Conservation (phyloP, 768 basidiomycete species). For the Boletus fagicola region DNA sequence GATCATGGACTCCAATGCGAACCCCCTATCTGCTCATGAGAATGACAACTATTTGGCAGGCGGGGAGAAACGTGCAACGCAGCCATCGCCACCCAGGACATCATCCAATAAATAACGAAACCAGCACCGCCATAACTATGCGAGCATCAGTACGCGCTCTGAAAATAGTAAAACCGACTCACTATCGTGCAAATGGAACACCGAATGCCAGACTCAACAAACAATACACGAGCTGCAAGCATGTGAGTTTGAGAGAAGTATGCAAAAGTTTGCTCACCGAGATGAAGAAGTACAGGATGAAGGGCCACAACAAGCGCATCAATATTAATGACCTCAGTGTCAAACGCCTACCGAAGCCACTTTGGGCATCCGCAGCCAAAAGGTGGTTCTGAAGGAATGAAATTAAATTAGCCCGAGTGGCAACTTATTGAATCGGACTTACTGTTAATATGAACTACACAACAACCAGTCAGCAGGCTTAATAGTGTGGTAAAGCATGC, state of each 20-base stretch:
- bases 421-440: not conserved
- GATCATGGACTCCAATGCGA: slow-evolving; percentile 59
- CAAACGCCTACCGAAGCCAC: slow-evolving; percentile 42
- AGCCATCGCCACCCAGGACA: slow-evolving; percentile 57
- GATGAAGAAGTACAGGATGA: slow-evolving; percentile 42
- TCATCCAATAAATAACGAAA: slow-evolving; percentile 67
- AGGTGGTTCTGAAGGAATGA: slow-evolving; percentile 29
- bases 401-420: not conserved
- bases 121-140: slow-evolving; percentile 51
- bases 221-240: slow-evolving; percentile 51
- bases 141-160: not conserved
- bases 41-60: not conserved
- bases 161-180: slow-evolving; percentile 13
- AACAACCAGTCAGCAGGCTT: slow-evolving; percentile 2
- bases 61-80: slow-evolving; percentile 42
- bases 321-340: slow-evolving; percentile 38
- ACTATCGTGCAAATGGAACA: slow-evolving; percentile 51
- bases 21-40: slow-evolving; percentile 43
- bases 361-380: slow-evolving; percentile 33
- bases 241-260: not conserved
- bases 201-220: slow-evolving; percentile 60
- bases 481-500: not conserved
- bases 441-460: slow-evolving; percentile 31
- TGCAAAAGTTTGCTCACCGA: slow-evolving; percentile 30
- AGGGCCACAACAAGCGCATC: slow-evolving; percentile 40